A percentile compares a stretch with the other conserved stretches of the same genome.
These are phyloP conservation scores for Knufia petricola DNA, from an alignment of 2,329 filamentous ascomycete genomes.

Conservation along the genomic window DNA sequence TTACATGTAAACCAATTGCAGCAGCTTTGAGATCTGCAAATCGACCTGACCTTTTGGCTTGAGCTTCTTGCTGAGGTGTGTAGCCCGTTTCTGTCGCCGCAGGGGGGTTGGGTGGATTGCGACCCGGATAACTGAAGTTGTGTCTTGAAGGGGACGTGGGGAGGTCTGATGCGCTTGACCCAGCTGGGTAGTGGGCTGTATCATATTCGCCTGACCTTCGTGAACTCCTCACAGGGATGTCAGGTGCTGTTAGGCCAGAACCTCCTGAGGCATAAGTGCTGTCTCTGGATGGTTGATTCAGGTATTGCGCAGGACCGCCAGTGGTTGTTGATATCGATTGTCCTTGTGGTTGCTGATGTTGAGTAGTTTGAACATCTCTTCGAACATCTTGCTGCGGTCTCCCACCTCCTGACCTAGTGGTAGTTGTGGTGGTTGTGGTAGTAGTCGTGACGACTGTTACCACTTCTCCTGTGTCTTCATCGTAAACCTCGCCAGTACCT, in stretches of 20 bases:
- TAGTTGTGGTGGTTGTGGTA: slow-evolving; percentile 22
- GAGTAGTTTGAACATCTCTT: slow-evolving; percentile 16
- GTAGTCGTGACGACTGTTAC: slow-evolving; percentile 22
- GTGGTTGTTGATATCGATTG: background rate
- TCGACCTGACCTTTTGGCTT: slow-evolving; percentile 10
- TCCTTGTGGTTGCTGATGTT: slow-evolving; percentile 1
- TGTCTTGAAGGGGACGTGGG: slow-evolving; percentile 7
- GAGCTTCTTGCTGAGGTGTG: slow-evolving; percentile 13
- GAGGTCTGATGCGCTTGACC: background rate
- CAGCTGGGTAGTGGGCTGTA: background rate
- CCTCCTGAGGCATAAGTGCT: background rate
- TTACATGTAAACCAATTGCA: slow-evolving; percentile 20
- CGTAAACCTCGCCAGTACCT: slow-evolving; percentile 21
- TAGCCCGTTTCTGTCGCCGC: slow-evolving; percentile 3
- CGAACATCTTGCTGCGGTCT: slow-evolving; percentile 13
- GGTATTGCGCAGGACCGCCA: background rate
- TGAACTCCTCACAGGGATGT: slow-evolving; percentile 4
- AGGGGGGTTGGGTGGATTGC: slow-evolving; percentile 5
- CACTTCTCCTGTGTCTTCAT: slow-evolving; percentile 22
- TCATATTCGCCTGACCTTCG: slow-evolving; percentile 6
- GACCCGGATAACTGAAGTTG: slow-evolving; percentile 22
- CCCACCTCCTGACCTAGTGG: slow-evolving; percentile 18
- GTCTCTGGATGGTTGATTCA: background rate
- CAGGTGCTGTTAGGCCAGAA: slow-evolving; percentile 10
- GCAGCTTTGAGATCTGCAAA: slow-evolving; percentile 19